Base-by-base conservation (phyloP, 306 rosid species). In the Prinsepia uniflora region DNA sequence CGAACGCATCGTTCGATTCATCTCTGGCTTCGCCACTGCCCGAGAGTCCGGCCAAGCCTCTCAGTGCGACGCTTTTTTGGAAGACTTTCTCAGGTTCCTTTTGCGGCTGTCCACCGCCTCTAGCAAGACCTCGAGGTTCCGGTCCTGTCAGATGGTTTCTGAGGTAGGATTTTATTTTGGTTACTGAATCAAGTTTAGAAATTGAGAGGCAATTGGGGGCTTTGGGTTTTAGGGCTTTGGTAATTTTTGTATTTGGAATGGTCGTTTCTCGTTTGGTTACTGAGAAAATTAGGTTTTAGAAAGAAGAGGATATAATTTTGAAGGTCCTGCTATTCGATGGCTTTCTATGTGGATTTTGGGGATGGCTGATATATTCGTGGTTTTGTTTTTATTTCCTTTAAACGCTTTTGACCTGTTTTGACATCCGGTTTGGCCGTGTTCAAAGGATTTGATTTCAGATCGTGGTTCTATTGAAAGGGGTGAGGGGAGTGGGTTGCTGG, bases 131-230 rank as follows among this genome's bases (percentile, higher is more conserved):
- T 81, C 84, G 5, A 89, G 99, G 85, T 86, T 78, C 64, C 90
- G 97, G 7, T 92, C 97, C 4, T 91, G 96, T 80, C 99, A 94
- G 87, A 82, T 89, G 24, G 78, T 91, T 62, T 94, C 99, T 19
- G 97, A 89, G 97, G 98, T 94, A 46, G 22, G 46, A 36, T 0
- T 65, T 19, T 60, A 19, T 24, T 46, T 59, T 68, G 44, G 17
- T 19, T 56, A 60, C 53, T 60, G 45, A 17, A 48, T 40, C 10
- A 40, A 4, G n/a, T 17, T 36, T 41, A 49, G 24, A 59, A 55
- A 50, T 4, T 70, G 59, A 39, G 64, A 60, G 55, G 59, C 39
- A 24, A 52, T 59, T 78, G 19, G 48, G 48, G 41, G 24, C 45
- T 70, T 68, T 5, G 14, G 48, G 43, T 55, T 63, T 55, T 53